Evolutionary conservation across 2,329 filamentous ascomycete genomes (phyloP), one percentile per base, ranked within the genome.

Genomic region (Stemphylium vesicarium): DNA sequence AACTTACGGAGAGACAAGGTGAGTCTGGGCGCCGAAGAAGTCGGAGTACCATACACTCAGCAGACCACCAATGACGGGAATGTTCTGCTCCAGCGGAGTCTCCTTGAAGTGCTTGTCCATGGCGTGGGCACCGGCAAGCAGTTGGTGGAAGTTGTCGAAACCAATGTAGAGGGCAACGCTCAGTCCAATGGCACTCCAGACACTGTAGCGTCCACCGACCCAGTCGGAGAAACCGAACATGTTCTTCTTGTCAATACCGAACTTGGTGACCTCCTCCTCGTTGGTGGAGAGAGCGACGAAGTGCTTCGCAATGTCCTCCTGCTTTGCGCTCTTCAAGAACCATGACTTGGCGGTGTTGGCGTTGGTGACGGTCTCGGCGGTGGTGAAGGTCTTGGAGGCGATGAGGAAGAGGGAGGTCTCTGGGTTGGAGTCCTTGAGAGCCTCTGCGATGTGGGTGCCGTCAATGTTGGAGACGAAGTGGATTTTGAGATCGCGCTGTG

Each of bases 381-480:
- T 99, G 61, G 95, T 99, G 80, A 99, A 99, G 61, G 95, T 99
- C 88, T 99, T 99, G 79, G 94, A 98, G 53, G 95, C 95, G 68
- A 99, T 87, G 68, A 99, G 85, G 88, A 99, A 98, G 62, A 99
- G 89, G n/a, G 95, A 97, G 42, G 94, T 97, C 82, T 99, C 95
- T 43, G 94, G 94, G 77, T 99, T 88, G 8, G 94, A 96, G 70
- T 88, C 80, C 74, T 87, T 88, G 57, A 98, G 86, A 45, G 95
- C 93, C 81, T 99, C 95, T 42, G 92, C 91, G 76, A 98, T 92
- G 82, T 99, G 95, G 50, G 95, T 99, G 66, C 95, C 95, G 76
- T 99, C 95, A 75, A 99, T 98, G 85, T 99, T 99, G 82, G 94
- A 98, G 67, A 99, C 95, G 72, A 99, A 99, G 85, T 98, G 94